Conservation (phyloP, 2,329 filamentous ascomycete species). For the Ceratocystis alfenasii region DNA sequence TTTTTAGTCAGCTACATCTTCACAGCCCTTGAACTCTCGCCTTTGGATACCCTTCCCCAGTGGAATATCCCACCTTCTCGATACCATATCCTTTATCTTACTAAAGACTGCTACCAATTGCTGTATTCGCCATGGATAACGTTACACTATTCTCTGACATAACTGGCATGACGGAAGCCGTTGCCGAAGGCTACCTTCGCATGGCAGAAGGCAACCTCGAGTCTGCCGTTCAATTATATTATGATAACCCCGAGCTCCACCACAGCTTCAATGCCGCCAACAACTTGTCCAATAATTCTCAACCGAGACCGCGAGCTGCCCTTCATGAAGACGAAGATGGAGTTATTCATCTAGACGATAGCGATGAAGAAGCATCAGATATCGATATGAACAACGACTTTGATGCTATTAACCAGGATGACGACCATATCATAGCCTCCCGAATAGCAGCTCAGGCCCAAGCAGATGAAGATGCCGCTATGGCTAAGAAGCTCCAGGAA, state of each 20-base stretch:
- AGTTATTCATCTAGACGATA: conserved; percentile 54
- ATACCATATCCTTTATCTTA: neutral
- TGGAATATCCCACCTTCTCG: neutral
- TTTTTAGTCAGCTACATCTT: neutral
- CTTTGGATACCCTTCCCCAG: neutral
- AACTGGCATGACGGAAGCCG: conserved; percentile 59
- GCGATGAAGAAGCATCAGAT: conserved; percentile 27
- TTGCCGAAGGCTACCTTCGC: conserved; percentile 71
- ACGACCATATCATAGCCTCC: conserved; percentile 32
- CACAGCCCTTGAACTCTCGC: neutral
- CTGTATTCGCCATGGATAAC: conserved; percentile 44
- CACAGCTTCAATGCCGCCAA: conserved; percentile 33
- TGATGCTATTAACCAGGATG: conserved; percentile 27
- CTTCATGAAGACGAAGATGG: conserved; percentile 31
- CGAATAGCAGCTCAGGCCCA: conserved; percentile 39
- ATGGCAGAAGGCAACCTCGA: conserved; percentile 75
- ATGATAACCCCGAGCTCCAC: conserved; percentile 69
- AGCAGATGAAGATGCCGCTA: conserved; percentile 81
- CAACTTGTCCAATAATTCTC: conserved; percentile 28
- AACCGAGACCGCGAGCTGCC: conserved; percentile 23
- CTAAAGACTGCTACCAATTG: neutral
- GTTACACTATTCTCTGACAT: conserved; percentile 70
- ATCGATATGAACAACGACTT: conserved; percentile 27
- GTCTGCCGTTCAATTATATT: conserved; percentile 81
- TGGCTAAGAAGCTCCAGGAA: conserved; percentile 83